Base-by-base conservation (phyloP, 306 rosid species). In the Urtica urens region DNA sequence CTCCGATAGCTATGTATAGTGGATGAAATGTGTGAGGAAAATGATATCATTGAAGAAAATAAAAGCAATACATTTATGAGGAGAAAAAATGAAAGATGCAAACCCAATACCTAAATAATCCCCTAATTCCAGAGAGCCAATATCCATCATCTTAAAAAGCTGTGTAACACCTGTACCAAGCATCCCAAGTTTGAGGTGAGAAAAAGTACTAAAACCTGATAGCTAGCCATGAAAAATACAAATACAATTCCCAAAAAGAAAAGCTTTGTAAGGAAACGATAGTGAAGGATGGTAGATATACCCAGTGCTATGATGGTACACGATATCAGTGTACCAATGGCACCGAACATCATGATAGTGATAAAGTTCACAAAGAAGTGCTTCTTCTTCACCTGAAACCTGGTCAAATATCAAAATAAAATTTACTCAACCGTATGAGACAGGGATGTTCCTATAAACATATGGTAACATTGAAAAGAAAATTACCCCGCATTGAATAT, bases 311-410 rank as follows among this genome's bases (percentile, higher is more conserved):
- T 92, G 74, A 92, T 40, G 62, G 13, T 27, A 59, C 86, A 75
- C 23, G 93, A 85, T 77, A 92, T 60, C 49, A 92, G 61, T 62
- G 99, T 85, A 45, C 99, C 99, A 67, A 92, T 15, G 45, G 94
- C 99, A 41, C 99, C 99, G 63, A 92, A 92, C 67, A 82, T 28
- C 62, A 65, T 54, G 55, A 92, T 92, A 21, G 96, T 85, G 18
- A 73, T 79, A 67, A 92, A 92, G 64, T 92, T 85, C 6, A 64
- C 77, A 46, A 92, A 92, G 65, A 92, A 92, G 63, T 74, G 96
- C 78, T 92, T 92, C 94, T 92, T 92, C 69, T 92, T 92, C 70
- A 92, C 99, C 69, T 92, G 99, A 72, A 92, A 92, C 73, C 99
- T 92, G 95, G 41, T 59, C 25, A 62, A 34, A 67, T 39, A 62